A percentile compares a stretch with the other conserved stretches of the same genome.
Evolutionary conservation across 495 filamentous ascomycete species (phyloP).

Genomic region (Aspergillus baeticus): DNA sequence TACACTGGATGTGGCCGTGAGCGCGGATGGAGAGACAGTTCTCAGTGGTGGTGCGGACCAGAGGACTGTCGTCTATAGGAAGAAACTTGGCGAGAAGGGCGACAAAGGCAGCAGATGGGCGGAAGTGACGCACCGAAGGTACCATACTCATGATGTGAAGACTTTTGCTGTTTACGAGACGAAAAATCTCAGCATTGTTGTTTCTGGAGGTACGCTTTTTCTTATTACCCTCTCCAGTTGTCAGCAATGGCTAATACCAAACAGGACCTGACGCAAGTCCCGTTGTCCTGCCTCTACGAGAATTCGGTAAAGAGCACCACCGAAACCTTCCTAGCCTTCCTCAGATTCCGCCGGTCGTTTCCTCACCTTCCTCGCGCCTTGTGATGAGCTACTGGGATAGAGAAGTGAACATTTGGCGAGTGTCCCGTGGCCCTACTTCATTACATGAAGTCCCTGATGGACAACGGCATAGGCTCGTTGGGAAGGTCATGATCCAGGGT

Average conservation of each 20-base stretch:
- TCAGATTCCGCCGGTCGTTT: slow-evolving; percentile 67
- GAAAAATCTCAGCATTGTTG: slow-evolving; percentile 76
- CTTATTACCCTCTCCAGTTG: neutral
- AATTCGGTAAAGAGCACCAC: slow-evolving; percentile 79
- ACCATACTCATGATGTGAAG: slow-evolving; percentile 92
- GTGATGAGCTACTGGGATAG: slow-evolving; percentile 93
- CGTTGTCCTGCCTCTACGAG: slow-evolving; percentile 73
- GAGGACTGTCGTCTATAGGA: slow-evolving; percentile 75
- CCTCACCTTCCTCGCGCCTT: slow-evolving; percentile 66
- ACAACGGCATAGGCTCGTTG: slow-evolving; percentile 58
- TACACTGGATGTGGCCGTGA: slow-evolving; percentile 78
- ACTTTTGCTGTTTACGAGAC: slow-evolving; percentile 89
- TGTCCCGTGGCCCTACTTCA: slow-evolving; percentile 43
- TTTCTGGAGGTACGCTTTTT: slow-evolving; percentile 73
- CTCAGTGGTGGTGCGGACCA: slow-evolving; percentile 90
- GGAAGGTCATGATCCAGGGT: slow-evolving; percentile 69
- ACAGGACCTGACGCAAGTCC: slow-evolving; percentile 82
- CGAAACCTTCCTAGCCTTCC: slow-evolving; percentile 75
- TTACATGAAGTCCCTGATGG: slow-evolving; percentile 44
- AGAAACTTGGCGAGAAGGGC: slow-evolving; percentile 50
- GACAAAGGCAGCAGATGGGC: slow-evolving; percentile 69
- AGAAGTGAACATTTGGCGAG: slow-evolving; percentile 80
- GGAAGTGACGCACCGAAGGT: slow-evolving; percentile 76
- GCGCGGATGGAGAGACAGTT: slow-evolving; percentile 77
- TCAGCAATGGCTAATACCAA: slow-evolving; percentile 33